phyloP scores from a whole-genome alignment of 1,284 basidiomycete species.

The Melampsora americana region DNA sequence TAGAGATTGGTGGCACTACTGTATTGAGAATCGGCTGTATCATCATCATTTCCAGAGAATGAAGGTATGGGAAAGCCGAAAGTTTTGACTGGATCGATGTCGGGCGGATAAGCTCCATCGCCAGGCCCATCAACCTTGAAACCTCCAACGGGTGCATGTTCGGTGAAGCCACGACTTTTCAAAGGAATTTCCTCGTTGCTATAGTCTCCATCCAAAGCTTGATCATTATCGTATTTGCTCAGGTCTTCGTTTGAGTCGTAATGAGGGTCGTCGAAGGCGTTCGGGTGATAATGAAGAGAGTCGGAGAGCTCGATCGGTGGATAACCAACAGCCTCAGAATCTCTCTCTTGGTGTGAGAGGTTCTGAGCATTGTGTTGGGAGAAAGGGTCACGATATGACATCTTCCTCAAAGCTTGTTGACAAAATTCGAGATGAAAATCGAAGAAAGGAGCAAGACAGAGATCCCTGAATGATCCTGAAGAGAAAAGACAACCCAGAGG shows the following conservation, averaged over 20 bases:
- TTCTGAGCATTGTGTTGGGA: too few species aligned
- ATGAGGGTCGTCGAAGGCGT: not conserved
- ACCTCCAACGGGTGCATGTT: not conserved
- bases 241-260: not conserved
- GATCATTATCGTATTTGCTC: not conserved
- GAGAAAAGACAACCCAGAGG: too few species aligned
- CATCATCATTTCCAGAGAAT: slow-evolving; percentile 16
- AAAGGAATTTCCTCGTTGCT: slow-evolving; percentile 1
- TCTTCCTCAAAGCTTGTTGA: too few species aligned
- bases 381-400: too few species aligned
- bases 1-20: slow-evolving; percentile 30
- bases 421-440: too few species aligned
- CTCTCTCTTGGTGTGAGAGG: too few species aligned
- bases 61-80: slow-evolving; percentile 31
- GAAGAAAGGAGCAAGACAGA: too few species aligned
- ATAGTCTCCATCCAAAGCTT: not conserved
- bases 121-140: not conserved
- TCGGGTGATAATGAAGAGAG: not conserved
- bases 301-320: slow-evolving; percentile 5
- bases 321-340: not conserved
- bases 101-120: slow-evolving; percentile 9
- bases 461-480: too few species aligned
- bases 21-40: not conserved
- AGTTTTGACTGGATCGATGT: slow-evolving; percentile 8
- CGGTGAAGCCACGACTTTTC: not conserved